Conservation (phyloP, 2,329 filamentous ascomycete genomes). For the Trichothecium roseum region DNA sequence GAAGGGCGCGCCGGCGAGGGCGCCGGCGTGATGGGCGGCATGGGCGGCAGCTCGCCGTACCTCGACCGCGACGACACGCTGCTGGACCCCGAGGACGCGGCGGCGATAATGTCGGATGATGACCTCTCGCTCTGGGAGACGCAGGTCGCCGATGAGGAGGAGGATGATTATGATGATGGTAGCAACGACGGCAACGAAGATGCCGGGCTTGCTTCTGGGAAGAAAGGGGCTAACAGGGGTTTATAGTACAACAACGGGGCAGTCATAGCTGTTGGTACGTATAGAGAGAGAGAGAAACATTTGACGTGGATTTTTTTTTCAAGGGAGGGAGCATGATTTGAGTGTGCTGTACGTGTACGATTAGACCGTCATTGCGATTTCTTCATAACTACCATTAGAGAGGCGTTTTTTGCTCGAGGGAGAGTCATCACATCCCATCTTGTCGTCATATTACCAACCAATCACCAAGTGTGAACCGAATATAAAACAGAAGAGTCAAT, state of each 20-base stretch:
- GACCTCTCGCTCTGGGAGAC: slow-evolving; percentile 48
- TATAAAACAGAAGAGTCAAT: background rate
- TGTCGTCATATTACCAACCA: background rate
- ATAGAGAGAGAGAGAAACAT: background rate
- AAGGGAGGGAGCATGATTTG: too few species aligned
- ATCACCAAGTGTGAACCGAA: background rate
- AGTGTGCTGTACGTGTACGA: too few species aligned
- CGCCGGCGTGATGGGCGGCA: background rate
- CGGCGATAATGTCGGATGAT: slow-evolving; percentile 46
- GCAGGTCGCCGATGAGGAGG: slow-evolving; percentile 18
- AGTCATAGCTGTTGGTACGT: background rate
- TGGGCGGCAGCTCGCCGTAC: too few species aligned
- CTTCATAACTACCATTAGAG: too few species aligned
- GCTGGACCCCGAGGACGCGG: slow-evolving; percentile 37
- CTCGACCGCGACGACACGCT: slow-evolving; percentile 33
- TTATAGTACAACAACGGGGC: background rate
- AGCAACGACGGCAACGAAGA: background rate
- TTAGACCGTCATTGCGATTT: too few species aligned
- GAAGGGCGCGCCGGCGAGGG: slow-evolving; percentile 17
- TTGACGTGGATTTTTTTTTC: background rate
- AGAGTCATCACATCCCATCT: background rate
- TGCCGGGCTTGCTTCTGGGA: background rate
- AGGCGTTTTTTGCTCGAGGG: too few species aligned
- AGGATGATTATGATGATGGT: slow-evolving; percentile 14
- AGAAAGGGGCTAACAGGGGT: background rate